Evolutionary conservation across 1,139 yeast species (phyloP).

Genomic region (Lodderomyces metapsilosis): DNA sequence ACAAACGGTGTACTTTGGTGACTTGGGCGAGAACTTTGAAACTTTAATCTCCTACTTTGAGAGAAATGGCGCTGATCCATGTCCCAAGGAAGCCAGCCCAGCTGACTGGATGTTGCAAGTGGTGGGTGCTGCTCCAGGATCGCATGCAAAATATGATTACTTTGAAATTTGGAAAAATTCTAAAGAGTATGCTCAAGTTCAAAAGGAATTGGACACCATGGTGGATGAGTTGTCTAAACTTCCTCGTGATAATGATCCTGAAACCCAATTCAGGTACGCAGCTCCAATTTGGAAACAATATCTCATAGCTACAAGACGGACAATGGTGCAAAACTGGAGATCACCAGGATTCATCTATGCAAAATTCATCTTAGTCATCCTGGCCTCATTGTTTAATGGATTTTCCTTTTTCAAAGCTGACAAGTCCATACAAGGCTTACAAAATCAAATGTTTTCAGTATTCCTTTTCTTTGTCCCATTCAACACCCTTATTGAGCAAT

Average conservation of each 20-base stretch:
- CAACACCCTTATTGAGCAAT: conserved; percentile 54
- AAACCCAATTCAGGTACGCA: conserved; percentile 24
- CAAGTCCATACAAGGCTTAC: conserved; percentile 39
- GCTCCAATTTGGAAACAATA: conserved; percentile 27
- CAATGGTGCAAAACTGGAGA: conserved; percentile 44
- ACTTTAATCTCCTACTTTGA: conserved; percentile 57
- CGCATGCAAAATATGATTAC: conserved; percentile 33
- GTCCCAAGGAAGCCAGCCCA: conserved; percentile 48
- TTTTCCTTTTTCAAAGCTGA: conserved; percentile 41
- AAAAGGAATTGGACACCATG: conserved; percentile 28
- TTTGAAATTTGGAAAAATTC: conserved; percentile 36
- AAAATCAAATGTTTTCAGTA: conserved; percentile 50
- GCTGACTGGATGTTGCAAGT: conserved; percentile 61
- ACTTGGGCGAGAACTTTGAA: conserved; percentile 54
- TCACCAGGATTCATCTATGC: conserved; percentile 41
- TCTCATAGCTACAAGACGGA: conserved; percentile 23
- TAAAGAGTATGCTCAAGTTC: conserved; percentile 22
- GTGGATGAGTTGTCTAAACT: conserved; percentile 26
- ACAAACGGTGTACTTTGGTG: conserved; percentile 66
- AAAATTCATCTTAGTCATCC: conserved; percentile 34
- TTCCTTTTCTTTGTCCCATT: conserved; percentile 55
- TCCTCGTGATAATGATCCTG: conserved; percentile 25
- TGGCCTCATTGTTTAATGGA: conserved; percentile 48
- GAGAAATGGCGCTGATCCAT: conserved; percentile 45
- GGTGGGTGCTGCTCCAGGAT: conserved; percentile 44